These are phyloP conservation scores for Wickerhamomyces chambardii DNA, from an alignment of 805 yeast genomes.

Conservation along the genomic window DNA sequence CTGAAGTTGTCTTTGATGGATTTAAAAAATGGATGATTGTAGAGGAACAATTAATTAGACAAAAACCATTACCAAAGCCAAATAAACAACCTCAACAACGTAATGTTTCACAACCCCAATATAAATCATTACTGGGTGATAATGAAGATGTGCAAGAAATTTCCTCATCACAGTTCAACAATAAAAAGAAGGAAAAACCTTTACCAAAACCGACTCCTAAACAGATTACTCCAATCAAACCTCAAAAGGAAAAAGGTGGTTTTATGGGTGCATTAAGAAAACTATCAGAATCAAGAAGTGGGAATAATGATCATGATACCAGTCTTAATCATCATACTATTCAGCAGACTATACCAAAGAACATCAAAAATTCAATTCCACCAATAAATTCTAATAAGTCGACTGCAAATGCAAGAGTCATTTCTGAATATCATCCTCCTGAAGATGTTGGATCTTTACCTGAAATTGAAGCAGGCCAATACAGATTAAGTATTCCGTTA, in stretches of 20 bases:
- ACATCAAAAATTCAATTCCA: conserved; percentile 1
- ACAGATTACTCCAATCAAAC: background rate
- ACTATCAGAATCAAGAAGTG: background rate
- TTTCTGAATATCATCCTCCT: conserved; percentile 18
- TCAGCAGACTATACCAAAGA: background rate
- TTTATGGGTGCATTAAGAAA: background rate
- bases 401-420: conserved; percentile 2
- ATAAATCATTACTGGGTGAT: conserved; percentile 14
- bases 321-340: too few species aligned
- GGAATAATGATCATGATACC: background rate
- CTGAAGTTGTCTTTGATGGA: conserved; percentile 73
- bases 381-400: background rate
- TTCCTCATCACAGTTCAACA: conserved; percentile 1
- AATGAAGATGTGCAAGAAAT: conserved; percentile 4
- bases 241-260: background rate
- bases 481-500: conserved; percentile 16
- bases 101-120: conserved; percentile 12
- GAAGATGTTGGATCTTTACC: conserved; percentile 11
- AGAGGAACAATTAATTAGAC: conserved; percentile 49
- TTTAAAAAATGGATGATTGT: conserved; percentile 73
- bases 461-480: conserved; percentile 16
- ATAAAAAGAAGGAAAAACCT: conserved; percentile 1
- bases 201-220: conserved; percentile 2
- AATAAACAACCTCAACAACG: background rate
- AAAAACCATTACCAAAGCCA: conserved; percentile 10